Base-by-base conservation (phyloP, 1,284 basidiomycete species). In the Wallemia mellicola region DNA sequence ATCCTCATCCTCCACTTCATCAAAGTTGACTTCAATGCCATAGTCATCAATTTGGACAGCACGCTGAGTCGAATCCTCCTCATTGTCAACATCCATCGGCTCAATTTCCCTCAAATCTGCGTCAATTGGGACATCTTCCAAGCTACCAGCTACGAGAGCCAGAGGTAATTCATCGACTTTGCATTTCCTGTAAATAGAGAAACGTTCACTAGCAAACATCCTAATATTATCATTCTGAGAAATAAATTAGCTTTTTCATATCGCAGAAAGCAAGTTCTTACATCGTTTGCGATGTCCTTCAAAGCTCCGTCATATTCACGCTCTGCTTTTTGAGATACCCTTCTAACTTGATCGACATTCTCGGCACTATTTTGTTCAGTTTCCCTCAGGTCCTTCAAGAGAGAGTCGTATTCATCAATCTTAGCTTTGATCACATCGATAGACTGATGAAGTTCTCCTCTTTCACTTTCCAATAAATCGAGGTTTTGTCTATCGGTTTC, bases 61-160 rank as follows among this genome's bases (percentile, higher is more conserved):
- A 60, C 75, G 75, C 64, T 88, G 82, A 2, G 82, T 82, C 2
- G 74, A 79, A 57, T 82, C 77, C 59, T 86, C 83, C 63, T 88
- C 83, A 58, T 82, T 82, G 61, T 88, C 86, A 1, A 91, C 75
- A 63, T 92, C 86, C 85, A 92, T 89, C 2, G 80, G 61, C 1
- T 61, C 61, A n/a, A 65, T 48, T n/a, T 48, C 65, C 11, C 55
- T 55, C 24, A 27, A 26, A 28, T 59, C 86, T 76, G 94, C 89
- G 66, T 96, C 89, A 76, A 98, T 84, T 0, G 91, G 86, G 0
- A 98, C 87, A 63, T 85, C 79, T 67, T 78, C 81, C 60, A 98
- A 71, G 64, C 79, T 78, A 3, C 92, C 94, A 61, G 76, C 69
- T 15, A 76, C 64, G 9, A 98, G 72, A 0, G 91, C 91, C 24